phyloP scores from a whole-genome alignment of 2,329 filamentous ascomycete species.

The Uncinocarpus reesii region DNA sequence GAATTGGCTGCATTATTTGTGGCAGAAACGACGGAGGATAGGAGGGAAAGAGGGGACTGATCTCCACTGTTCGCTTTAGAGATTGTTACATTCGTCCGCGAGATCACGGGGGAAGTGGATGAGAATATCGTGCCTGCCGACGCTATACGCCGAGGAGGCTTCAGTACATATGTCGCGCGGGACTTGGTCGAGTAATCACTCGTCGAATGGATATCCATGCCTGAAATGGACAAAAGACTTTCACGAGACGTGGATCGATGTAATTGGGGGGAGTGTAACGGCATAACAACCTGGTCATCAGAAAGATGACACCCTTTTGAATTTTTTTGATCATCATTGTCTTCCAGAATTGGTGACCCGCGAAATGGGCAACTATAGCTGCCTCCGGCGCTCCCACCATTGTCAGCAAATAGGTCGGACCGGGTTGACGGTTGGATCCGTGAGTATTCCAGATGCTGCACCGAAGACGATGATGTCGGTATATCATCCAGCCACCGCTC shows the following conservation, averaged over 20 bases:
- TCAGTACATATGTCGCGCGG: constrained; percentile 29
- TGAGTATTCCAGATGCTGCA: neutral
- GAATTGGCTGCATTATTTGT: constrained; percentile 12
- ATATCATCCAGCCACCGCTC: constrained; percentile 4
- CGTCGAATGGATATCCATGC: constrained; percentile 84
- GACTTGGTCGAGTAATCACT: constrained; percentile 53
- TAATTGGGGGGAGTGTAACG: constrained; percentile 2
- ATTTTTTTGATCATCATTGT: constrained; percentile 25
- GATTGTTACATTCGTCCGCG: constrained; percentile 29
- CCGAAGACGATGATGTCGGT: neutral
- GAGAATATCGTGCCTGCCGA: constrained; percentile 35
- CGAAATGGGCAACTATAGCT: constrained; percentile 12
- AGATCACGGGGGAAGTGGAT: constrained; percentile 31
- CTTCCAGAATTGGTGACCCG: constrained; percentile 32
- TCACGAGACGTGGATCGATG: constrained; percentile 59
- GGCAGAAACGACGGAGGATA: constrained; percentile 30
- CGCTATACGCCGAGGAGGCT: constrained; percentile 39
- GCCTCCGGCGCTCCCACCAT: neutral
- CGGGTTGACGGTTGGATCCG: neutral
- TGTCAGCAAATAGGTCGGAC: neutral
- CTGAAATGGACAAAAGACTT: constrained; percentile 75
- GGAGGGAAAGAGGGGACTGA: constrained; percentile 26
- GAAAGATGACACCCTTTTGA: neutral
- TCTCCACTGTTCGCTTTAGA: constrained; percentile 21
- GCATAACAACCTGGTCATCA: constrained; percentile 6